A percentile compares a stretch with the other conserved stretches of the same genome.
Evolutionary conservation across 2,329 filamentous ascomycete species (phyloP).

Genomic region (Colletotrichum cereale): DNA sequence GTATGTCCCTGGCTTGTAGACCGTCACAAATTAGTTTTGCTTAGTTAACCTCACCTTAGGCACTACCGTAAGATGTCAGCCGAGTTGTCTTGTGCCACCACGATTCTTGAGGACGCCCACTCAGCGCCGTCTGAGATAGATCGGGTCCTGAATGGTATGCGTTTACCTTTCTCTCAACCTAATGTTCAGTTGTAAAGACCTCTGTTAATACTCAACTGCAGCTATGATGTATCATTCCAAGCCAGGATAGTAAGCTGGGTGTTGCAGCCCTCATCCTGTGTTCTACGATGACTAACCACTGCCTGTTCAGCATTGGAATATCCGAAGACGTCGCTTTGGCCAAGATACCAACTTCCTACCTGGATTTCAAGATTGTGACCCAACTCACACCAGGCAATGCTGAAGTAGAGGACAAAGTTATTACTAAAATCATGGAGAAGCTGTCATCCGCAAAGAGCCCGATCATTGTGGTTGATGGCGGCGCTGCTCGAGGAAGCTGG

Average conservation of each 20-base stretch:
- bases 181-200: background rate
- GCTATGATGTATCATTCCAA: slow-evolving; percentile 39
- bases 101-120: slow-evolving; percentile 66
- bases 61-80: slow-evolving; percentile 73
- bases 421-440: slow-evolving; percentile 58
- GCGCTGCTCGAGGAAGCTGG: slow-evolving; percentile 69
- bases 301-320: slow-evolving; percentile 36
- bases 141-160: slow-evolving; percentile 63
- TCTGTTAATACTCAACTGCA: background rate
- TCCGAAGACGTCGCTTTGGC: slow-evolving; percentile 35
- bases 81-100: slow-evolving; percentile 68
- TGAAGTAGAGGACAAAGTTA: background rate
- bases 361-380: slow-evolving; percentile 6
- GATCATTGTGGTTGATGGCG: slow-evolving; percentile 74
- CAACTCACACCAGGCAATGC: slow-evolving; percentile 51
- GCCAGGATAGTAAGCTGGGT: slow-evolving; percentile 15
- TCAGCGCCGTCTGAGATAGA: slow-evolving; percentile 71
- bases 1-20: slow-evolving; percentile 15
- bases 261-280: too few species aligned
- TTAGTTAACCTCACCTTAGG: slow-evolving; percentile 46
- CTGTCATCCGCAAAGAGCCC: slow-evolving; percentile 70
- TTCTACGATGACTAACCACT: too few species aligned
- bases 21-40: too few species aligned
- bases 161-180: background rate
- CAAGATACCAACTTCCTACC: slow-evolving; percentile 25